phyloP scores from a whole-genome alignment of 2,329 filamentous ascomycete genomes.

The Fusarium annulatum region DNA sequence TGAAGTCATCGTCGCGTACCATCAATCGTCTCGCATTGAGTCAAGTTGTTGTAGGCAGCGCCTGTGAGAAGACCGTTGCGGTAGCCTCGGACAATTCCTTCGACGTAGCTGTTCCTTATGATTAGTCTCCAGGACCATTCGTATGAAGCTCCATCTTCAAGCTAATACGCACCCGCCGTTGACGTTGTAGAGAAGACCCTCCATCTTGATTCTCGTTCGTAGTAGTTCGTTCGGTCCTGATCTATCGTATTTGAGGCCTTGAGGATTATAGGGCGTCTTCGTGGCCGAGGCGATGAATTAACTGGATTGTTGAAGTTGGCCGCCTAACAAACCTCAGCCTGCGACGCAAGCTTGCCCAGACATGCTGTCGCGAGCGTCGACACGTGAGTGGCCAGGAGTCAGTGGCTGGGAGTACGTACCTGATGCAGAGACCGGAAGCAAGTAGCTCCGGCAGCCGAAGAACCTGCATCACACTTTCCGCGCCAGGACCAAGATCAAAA shows the following conservation, averaged over 20 bases:
- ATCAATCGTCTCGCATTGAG: slow-evolving; percentile 97
- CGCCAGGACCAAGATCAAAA: slow-evolving; percentile 46
- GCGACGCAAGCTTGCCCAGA: slow-evolving; percentile 36
- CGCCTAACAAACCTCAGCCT: slow-evolving; percentile 44
- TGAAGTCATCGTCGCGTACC: slow-evolving; percentile 64
- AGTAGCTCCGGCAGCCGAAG: slow-evolving; percentile 42
- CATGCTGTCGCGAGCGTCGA: slow-evolving; percentile 30
- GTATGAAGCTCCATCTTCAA: slow-evolving; percentile 17
- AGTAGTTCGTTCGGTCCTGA: slow-evolving; percentile 1
- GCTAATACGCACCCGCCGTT: slow-evolving; percentile 79
- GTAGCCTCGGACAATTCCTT: slow-evolving; percentile 97
- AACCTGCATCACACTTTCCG: slow-evolving; percentile 45
- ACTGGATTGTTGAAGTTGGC: slow-evolving; percentile 40
- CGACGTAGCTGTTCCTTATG: slow-evolving; percentile 77
- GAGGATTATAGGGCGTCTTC: slow-evolving; percentile 12
- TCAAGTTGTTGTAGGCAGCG: slow-evolving; percentile 94
- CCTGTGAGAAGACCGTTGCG: slow-evolving; percentile 91
- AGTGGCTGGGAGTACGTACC: slow-evolving; percentile 25
- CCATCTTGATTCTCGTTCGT: slow-evolving; percentile 67
- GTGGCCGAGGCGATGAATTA: slow-evolving; percentile 31
- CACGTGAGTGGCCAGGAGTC: slow-evolving; percentile 45
- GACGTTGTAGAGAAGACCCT: slow-evolving; percentile 93
- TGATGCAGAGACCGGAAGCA: slow-evolving; percentile 35
- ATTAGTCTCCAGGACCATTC: slow-evolving; percentile 47
- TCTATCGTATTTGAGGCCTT: slow-evolving; percentile 4